Percentiles rank a stretch among this genome's conserved stretches.
These are phyloP conservation scores for Ogataea henricii DNA, from an alignment of 805 yeast species.

Conservation along the genomic window DNA sequence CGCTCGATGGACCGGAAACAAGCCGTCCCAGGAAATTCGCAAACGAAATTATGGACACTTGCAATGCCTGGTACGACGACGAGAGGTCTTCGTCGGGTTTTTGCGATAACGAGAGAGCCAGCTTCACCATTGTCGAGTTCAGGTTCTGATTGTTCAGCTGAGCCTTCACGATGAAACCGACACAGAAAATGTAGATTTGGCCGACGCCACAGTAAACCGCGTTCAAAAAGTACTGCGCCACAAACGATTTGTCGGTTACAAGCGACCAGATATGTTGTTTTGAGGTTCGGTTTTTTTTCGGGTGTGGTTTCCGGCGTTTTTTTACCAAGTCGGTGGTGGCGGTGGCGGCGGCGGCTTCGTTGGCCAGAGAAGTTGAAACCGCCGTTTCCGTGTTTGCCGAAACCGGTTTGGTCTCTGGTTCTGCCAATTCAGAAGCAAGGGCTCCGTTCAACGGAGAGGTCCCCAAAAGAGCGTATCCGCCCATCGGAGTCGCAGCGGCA, in stretches of 20 bases:
- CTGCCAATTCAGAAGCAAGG: neutral
- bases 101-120: neutral
- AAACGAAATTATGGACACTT: constrained; percentile 66
- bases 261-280: constrained; percentile 28
- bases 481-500: neutral
- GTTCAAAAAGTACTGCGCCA: constrained; percentile 55
- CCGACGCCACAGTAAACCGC: constrained; percentile 64
- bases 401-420: neutral
- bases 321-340: neutral
- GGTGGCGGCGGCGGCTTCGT: neutral
- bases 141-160: constrained; percentile 35
- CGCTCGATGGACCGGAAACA: constrained; percentile 66
- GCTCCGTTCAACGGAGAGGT: constrained; percentile 12
- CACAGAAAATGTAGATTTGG: constrained; percentile 70
- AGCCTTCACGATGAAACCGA: constrained; percentile 69
- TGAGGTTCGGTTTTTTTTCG: constrained; percentile 18
- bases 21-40: constrained; percentile 68
- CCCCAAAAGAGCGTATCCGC: constrained; percentile 3
- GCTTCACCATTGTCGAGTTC: constrained; percentile 13
- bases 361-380: no score
- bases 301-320: constrained; percentile 14
- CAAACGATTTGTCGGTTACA: constrained; percentile 40
- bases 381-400: no score
- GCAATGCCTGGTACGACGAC: constrained; percentile 62
- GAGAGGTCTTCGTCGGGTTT: constrained; percentile 36